Conservation (phyloP, 164 flowering plant genomes). For the Magnolia officinalis region DNA sequence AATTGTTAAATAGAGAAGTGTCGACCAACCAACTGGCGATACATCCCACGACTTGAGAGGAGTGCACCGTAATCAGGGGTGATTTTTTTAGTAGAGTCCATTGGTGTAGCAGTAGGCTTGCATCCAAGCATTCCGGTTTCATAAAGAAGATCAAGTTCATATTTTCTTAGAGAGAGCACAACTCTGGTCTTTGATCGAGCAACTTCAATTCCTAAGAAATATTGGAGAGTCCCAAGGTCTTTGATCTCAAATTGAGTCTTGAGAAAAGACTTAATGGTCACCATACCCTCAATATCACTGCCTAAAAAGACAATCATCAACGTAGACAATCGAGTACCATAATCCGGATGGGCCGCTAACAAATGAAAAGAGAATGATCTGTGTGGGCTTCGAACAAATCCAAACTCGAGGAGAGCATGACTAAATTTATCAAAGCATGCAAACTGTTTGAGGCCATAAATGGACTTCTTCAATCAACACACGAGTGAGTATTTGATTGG, state of each 20-base stretch:
- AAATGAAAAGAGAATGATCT: neutral
- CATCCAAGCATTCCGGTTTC: neutral
- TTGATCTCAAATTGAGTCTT: neutral
- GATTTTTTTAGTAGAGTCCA: neutral
- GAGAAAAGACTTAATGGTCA: neutral
- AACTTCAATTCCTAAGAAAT: conserved; percentile 1
- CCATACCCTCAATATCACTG: neutral
- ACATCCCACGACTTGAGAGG: neutral
- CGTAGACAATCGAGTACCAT: neutral
- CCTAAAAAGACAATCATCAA: neutral
- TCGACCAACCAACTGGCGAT: neutral
- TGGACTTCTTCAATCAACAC: neutral
- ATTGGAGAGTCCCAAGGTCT: neutral
- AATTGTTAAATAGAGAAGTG: neutral
- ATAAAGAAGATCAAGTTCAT: neutral
- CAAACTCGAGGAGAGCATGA: neutral
- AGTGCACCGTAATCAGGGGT: neutral
- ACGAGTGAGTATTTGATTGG: neutral
- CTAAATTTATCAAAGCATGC: neutral
- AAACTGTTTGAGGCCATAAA: neutral
- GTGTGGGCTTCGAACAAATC: neutral
- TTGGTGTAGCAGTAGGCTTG: neutral
- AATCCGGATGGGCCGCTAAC: neutral
- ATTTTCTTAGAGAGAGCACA: neutral
- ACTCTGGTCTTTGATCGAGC: neutral